A percentile compares a stretch with the other conserved stretches of the same genome.
phyloP scores from a whole-genome alignment of 768 basidiomycete species.

The Lactarius akahatsu region DNA sequence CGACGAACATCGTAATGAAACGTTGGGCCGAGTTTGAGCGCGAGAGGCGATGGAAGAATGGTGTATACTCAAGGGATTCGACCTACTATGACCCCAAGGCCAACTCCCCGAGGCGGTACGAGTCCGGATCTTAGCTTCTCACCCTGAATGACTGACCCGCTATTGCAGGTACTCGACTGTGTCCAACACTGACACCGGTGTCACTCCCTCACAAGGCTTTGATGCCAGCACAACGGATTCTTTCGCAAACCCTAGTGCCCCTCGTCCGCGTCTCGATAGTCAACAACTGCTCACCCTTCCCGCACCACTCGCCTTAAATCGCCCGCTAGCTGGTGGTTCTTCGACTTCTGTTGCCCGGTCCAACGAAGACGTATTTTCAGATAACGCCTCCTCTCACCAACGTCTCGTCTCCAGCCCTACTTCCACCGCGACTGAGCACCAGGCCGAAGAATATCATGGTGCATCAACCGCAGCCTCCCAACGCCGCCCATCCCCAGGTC shows the following conservation, averaged over 20 bases:
- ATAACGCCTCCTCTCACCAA: conserved; percentile 44
- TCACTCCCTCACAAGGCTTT: conserved; percentile 48
- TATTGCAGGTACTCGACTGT: conserved; percentile 70
- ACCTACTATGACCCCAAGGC: conserved; percentile 55
- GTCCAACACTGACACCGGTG: conserved; percentile 74
- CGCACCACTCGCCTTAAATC: conserved; percentile 65
- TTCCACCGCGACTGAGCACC: conserved; percentile 34
- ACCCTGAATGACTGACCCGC: conserved; percentile 28
- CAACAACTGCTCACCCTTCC: conserved; percentile 72
- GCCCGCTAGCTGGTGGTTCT: conserved; percentile 34
- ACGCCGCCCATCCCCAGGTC: conserved; percentile 22
- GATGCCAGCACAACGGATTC: conserved; percentile 67
- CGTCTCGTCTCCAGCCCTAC: conserved; percentile 42
- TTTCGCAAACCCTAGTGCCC: conserved; percentile 40
- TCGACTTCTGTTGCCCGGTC: conserved; percentile 42
- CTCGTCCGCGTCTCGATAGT: conserved; percentile 65
- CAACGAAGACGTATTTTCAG: conserved; percentile 40
- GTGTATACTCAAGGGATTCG: conserved; percentile 79
- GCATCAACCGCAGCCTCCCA: conserved; percentile 10
- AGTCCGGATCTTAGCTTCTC: conserved; percentile 34
- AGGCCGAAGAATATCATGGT: conserved; percentile 27
- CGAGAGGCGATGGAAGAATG: conserved; percentile 90
- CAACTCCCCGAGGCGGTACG: conserved; percentile 57
- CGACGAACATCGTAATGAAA: conserved; percentile 97
- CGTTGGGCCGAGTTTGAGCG: conserved; percentile 98